Evolutionary conservation across 176 grass and related monocot genomes (phyloP).

Genomic region (Aegilops tauschii): DNA sequence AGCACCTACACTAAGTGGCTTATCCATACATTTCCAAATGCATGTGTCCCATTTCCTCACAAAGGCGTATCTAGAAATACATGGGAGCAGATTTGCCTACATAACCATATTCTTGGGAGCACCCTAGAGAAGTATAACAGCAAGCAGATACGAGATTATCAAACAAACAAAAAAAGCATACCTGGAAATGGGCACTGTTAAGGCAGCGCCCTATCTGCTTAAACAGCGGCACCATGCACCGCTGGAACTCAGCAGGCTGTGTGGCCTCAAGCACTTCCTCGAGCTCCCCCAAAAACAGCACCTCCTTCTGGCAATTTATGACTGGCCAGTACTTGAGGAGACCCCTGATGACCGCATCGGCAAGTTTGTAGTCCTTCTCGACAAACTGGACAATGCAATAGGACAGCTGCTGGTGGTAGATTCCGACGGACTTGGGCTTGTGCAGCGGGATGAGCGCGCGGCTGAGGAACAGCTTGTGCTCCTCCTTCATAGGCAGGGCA

Average conservation of each 20-base stretch:
- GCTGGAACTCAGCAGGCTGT: conserved; percentile 75
- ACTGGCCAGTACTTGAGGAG: conserved; percentile 90
- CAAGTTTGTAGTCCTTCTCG: conserved; percentile 94
- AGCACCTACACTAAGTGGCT: not conserved
- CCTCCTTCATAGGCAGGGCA: conserved; percentile 89
- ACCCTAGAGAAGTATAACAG: not conserved
- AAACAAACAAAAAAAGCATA: conserved; percentile 14
- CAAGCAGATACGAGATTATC: not conserved
- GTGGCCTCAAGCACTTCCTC: conserved; percentile 88
- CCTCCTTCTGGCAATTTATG: conserved; percentile 94
- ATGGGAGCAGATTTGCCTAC: conserved; percentile 2
- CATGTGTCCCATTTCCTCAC: not conserved
- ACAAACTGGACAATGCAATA: conserved; percentile 90
- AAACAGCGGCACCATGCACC: conserved; percentile 83
- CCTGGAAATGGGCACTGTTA: conserved; percentile 92
- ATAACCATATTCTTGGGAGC: not conserved
- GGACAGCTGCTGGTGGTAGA: conserved; percentile 85
- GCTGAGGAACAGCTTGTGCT: conserved; percentile 81
- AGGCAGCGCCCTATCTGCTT: conserved; percentile 88
- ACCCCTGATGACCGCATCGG: conserved; percentile 72
- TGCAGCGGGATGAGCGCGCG: conserved; percentile 77
- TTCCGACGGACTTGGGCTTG: conserved; percentile 73
- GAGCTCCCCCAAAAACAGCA: conserved; percentile 75
- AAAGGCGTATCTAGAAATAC: not conserved
- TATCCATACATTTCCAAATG: not conserved